Conservation (phyloP, 441 rosid species). For the Gossypium davidsonii region DNA sequence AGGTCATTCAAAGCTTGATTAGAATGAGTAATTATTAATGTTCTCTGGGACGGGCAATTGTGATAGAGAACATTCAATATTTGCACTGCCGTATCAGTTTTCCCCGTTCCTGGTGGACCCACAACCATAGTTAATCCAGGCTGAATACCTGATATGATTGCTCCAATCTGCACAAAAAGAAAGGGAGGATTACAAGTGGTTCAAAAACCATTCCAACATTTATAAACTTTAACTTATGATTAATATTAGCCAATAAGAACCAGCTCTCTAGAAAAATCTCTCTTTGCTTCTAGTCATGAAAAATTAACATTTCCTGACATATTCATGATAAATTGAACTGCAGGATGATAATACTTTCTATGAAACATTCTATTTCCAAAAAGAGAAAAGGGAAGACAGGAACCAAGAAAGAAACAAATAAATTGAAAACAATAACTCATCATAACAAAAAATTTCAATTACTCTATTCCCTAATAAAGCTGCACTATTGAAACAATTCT, state of each 20-base stretch:
- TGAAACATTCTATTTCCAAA: not conserved
- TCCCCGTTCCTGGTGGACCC: slow-evolving; percentile 99
- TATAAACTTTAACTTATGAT: not conserved
- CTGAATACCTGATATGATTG: slow-evolving; percentile 92
- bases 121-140: slow-evolving; percentile 98
- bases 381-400: not conserved
- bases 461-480: not conserved
- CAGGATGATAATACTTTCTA: not conserved
- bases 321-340: not conserved
- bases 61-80: slow-evolving; percentile 92
- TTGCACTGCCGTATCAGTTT: slow-evolving; percentile 99
- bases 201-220: not conserved
- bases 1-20: slow-evolving; percentile 96
- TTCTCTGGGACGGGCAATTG: slow-evolving; percentile 95
- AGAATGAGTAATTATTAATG: slow-evolving; percentile 93
- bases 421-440: not conserved
- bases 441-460: not conserved
- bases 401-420: not conserved
- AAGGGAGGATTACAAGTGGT: not conserved
- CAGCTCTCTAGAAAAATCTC: not conserved
- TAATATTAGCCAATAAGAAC: not conserved
- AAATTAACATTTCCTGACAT: not conserved
- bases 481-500: not conserved
- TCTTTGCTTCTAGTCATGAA: not conserved
- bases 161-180: slow-evolving; percentile 58